Percentiles rank a stretch among this genome's conserved stretches.
Conservation (phyloP, 371 early-diverging fungal genomes). For the Mucor sp. region DNA sequence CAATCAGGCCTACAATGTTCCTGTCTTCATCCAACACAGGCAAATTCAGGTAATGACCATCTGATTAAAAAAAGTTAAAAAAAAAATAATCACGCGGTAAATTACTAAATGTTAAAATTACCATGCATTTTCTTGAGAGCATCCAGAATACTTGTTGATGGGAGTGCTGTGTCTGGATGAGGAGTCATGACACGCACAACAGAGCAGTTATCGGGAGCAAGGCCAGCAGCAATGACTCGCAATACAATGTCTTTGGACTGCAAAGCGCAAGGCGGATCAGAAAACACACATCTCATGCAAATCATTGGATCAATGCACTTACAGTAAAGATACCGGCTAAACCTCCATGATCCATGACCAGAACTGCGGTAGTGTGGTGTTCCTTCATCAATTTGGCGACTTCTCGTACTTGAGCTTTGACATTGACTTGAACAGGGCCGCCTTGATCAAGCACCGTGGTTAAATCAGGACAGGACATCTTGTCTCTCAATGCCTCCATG, state of each 20-base stretch:
- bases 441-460: slow-evolving; percentile 77
- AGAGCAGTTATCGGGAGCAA: slow-evolving; percentile 88
- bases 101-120: slow-evolving; percentile 28
- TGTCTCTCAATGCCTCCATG: slow-evolving; percentile 76
- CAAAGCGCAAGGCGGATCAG: neutral
- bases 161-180: slow-evolving; percentile 92
- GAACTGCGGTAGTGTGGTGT: slow-evolving; percentile 86
- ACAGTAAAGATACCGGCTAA: slow-evolving; percentile 95
- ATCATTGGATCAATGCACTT: slow-evolving; percentile 32
- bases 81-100: slow-evolving; percentile 3
- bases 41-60: slow-evolving; percentile 95
- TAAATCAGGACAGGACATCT: slow-evolving; percentile 91
- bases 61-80: slow-evolving; percentile 43
- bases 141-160: slow-evolving; percentile 85
- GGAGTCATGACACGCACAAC: slow-evolving; percentile 99
- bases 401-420: slow-evolving; percentile 86
- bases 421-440: slow-evolving; percentile 73
- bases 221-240: slow-evolving; percentile 92
- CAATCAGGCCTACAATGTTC: slow-evolving; percentile 87
- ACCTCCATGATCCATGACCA: slow-evolving; percentile 83
- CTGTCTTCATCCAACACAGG: slow-evolving; percentile 86
- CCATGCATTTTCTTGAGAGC: slow-evolving; percentile 95
- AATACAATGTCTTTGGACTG: slow-evolving; percentile 88
- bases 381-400: slow-evolving; percentile 92
- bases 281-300: neutral